Conservation (phyloP, 495 filamentous ascomycete species). For the Daldinia caldariorum region DNA sequence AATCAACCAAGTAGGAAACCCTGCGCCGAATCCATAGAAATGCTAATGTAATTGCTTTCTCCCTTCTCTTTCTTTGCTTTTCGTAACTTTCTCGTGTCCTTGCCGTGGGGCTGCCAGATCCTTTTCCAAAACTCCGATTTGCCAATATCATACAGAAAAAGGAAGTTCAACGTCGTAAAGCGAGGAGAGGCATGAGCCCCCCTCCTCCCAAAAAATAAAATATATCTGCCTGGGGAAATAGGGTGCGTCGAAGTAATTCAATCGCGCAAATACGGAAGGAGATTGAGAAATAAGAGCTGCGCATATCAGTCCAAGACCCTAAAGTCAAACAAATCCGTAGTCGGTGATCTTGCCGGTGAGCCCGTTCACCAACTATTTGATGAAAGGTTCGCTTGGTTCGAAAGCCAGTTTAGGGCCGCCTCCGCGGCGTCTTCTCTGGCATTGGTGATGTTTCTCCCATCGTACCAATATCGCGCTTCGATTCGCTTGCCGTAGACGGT, state of each 20-base stretch:
- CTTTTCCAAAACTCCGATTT: slow-evolving; percentile 50
- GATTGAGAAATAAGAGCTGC: slow-evolving; percentile 26
- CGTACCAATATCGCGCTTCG: slow-evolving; percentile 87
- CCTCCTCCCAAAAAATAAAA: slow-evolving; percentile 25
- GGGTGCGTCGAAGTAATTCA: slow-evolving; percentile 34
- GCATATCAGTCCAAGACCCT: slow-evolving; percentile 17
- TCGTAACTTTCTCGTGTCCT: slow-evolving; percentile 33
- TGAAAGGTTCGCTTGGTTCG: slow-evolving; percentile 39
- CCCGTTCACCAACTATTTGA: slow-evolving; percentile 35
- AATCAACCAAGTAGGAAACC: slow-evolving; percentile 31
- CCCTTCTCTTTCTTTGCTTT: slow-evolving; percentile 3
- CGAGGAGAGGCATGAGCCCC: slow-evolving; percentile 31
- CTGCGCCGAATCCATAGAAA: slow-evolving; percentile 35
- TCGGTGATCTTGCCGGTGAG: slow-evolving; percentile 11
- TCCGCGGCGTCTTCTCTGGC: slow-evolving; percentile 92
- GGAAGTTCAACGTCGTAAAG: slow-evolving; percentile 40
- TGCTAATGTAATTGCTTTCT: slow-evolving; percentile 42
- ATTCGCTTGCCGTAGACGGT: slow-evolving; percentile 64
- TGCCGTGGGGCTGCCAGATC: slow-evolving; percentile 48
- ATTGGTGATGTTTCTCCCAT: slow-evolving; percentile 84
- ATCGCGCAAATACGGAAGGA: slow-evolving; percentile 40
- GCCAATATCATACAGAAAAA: slow-evolving; percentile 48
- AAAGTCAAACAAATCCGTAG: slow-evolving; percentile 18
- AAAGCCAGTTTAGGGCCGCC: slow-evolving; percentile 67
- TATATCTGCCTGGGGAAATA: slow-evolving; percentile 31